Conservation (phyloP, 106 monocot species). For the Acanthochlamys bracteata region DNA sequence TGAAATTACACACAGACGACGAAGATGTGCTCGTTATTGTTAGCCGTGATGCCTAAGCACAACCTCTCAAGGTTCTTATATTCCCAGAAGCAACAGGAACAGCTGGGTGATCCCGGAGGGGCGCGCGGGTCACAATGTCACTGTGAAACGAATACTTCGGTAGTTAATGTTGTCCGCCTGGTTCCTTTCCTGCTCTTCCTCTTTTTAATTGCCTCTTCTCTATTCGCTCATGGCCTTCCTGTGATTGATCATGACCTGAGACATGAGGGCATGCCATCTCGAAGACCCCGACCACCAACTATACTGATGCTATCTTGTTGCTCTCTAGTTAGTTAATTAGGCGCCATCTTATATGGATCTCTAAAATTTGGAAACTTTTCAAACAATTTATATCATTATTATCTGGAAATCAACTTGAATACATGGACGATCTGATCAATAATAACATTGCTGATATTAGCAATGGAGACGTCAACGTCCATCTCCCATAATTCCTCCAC, state of each 20-base stretch:
- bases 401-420: too few relatives aligned
- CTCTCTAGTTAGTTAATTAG: slow-evolving; percentile 44
- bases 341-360: slow-evolving; percentile 64
- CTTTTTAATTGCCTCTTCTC: neutral
- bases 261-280: slow-evolving; percentile 64
- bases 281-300: slow-evolving; percentile 35
- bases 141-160: slow-evolving; percentile 16
- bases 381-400: too few relatives aligned
- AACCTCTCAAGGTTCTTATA: slow-evolving; percentile 33
- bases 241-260: neutral
- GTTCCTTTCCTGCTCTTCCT: slow-evolving; percentile 3
- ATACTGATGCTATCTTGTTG: too few relatives aligned
- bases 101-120: slow-evolving; percentile 52
- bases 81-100: slow-evolving; percentile 24
- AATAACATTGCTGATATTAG: slow-evolving; percentile 24
- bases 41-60: slow-evolving; percentile 35
- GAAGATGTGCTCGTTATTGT: slow-evolving; percentile 36
- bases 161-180: slow-evolving; percentile 11
- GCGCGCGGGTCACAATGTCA: slow-evolving; percentile 21
- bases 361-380: too few relatives aligned
- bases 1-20: slow-evolving; percentile 27
- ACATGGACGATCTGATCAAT: too few relatives aligned
- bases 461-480: slow-evolving; percentile 32
- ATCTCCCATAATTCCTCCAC: slow-evolving; percentile 37
- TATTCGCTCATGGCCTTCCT: neutral